These are phyloP conservation scores for Fragaria vesca DNA, from an alignment of 306 rosid genomes.

Conservation along the genomic window DNA sequence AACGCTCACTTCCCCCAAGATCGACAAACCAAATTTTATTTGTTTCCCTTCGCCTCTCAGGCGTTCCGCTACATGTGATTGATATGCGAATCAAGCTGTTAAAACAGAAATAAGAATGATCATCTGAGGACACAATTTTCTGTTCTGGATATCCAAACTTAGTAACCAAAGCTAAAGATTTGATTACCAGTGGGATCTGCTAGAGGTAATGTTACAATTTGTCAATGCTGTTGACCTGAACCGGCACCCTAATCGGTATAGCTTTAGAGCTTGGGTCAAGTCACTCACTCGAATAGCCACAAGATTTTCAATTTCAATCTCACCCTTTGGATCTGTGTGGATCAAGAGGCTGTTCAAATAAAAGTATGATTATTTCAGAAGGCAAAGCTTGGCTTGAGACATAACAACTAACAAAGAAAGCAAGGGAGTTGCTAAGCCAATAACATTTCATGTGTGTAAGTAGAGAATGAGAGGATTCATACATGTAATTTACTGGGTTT, in stretches of 20 bases:
- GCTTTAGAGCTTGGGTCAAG: constrained; percentile 33
- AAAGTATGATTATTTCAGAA: constrained; percentile 9
- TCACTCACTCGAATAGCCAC: constrained; percentile 37
- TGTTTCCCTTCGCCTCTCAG: constrained; percentile 36
- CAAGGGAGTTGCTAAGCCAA: not conserved
- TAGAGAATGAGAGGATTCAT: constrained; percentile 1
- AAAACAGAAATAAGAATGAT: constrained; percentile 5
- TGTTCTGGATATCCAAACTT: not conserved
- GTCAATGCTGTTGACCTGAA: constrained; percentile 42
- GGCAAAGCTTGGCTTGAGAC: not conserved
- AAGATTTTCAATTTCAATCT: constrained; percentile 35
- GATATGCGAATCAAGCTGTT: constrained; percentile 43
- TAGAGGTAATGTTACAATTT: constrained; percentile 34
- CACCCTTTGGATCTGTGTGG: constrained; percentile 37
- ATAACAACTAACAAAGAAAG: not conserved
- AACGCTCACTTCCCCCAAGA: constrained; percentile 45
- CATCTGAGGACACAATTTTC: not conserved
- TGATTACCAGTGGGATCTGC: constrained; percentile 43
- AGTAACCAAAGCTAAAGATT: not conserved
- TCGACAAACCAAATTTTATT: constrained; percentile 42
- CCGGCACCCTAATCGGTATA: constrained; percentile 36
- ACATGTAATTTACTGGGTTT: not conserved
- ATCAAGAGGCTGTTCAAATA: constrained; percentile 32
- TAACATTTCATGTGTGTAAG: not conserved
- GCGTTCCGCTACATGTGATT: constrained; percentile 32